phyloP scores from a whole-genome alignment of 2,329 filamentous ascomycete species.

The Pseudogymnoascus sp. region DNA sequence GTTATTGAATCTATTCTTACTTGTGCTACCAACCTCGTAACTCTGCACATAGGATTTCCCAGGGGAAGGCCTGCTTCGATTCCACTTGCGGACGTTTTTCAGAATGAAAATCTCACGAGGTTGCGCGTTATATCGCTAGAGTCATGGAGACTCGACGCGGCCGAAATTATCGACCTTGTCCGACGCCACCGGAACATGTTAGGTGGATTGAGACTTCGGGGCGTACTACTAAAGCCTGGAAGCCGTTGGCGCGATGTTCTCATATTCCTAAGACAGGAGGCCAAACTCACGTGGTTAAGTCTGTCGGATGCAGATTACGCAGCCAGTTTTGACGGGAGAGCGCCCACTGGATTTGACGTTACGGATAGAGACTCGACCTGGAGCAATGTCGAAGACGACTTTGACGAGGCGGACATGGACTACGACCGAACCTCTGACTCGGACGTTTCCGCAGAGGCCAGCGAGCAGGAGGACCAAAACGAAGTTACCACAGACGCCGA shows the following conservation, averaged over 20 bases:
- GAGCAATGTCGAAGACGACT: slow-evolving; percentile 19
- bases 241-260: slow-evolving; percentile 55
- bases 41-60: slow-evolving; percentile 57
- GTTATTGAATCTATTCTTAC: slow-evolving; percentile 51
- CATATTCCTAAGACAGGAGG: slow-evolving; percentile 43
- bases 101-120: slow-evolving; percentile 51
- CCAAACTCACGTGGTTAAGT: slow-evolving; percentile 51
- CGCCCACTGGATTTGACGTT: slow-evolving; percentile 10
- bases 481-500: slow-evolving; percentile 24
- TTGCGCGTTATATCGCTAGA: slow-evolving; percentile 57
- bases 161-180: slow-evolving; percentile 51
- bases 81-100: slow-evolving; percentile 52
- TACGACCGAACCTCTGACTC: slow-evolving; percentile 23
- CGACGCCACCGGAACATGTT: slow-evolving; percentile 47
- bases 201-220: slow-evolving; percentile 49
- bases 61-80: slow-evolving; percentile 47
- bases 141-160: slow-evolving; percentile 51
- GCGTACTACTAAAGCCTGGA: slow-evolving; percentile 52
- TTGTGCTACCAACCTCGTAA: slow-evolving; percentile 50
- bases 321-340: slow-evolving; percentile 38
- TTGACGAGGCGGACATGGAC: slow-evolving; percentile 18
- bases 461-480: slow-evolving; percentile 18
- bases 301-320: slow-evolving; percentile 54
- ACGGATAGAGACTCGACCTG: slow-evolving; percentile 21
- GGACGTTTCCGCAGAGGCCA: slow-evolving; percentile 20